Conservation (phyloP, 176 grass and related monocot genomes). For the Neostapfia colusana region DNA sequence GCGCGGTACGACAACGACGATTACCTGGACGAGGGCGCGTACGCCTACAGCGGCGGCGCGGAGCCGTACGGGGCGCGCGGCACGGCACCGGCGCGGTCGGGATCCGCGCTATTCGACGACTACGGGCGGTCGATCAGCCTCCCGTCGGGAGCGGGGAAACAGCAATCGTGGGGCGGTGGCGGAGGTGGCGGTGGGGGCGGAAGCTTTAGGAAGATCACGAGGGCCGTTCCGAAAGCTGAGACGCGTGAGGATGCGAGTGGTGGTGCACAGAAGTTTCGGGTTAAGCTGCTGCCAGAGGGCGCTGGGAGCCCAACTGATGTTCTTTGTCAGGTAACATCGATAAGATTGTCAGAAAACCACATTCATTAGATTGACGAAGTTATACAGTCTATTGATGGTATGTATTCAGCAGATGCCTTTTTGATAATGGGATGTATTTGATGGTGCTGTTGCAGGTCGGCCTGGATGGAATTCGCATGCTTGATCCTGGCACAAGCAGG, state of each 20-base stretch:
- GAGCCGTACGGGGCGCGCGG: constrained; percentile 80
- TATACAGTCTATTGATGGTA: background rate
- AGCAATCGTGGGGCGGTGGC: constrained; percentile 22
- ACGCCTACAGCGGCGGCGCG: constrained; percentile 57
- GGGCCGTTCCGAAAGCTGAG: constrained; percentile 81
- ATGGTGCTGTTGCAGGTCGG: constrained; percentile 65
- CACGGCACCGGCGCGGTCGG: constrained; percentile 65
- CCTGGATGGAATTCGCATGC: constrained; percentile 98
- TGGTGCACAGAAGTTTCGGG: constrained; percentile 89
- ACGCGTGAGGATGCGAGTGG: constrained; percentile 64
- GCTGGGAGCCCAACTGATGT: constrained; percentile 76
- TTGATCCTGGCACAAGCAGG: constrained; percentile 85
- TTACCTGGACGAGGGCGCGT: constrained; percentile 64
- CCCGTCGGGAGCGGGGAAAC: constrained; percentile 44
- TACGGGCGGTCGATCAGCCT: constrained; percentile 82
- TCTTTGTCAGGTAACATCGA: constrained; percentile 79
- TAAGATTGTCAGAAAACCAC: background rate
- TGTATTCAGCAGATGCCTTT: background rate
- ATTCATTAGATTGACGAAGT: background rate
- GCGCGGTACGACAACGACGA: constrained; percentile 27
- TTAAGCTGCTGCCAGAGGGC: constrained; percentile 85
- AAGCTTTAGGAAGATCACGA: constrained; percentile 64
- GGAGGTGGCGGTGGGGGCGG: constrained; percentile 21
- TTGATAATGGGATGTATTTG: background rate
- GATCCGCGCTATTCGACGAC: constrained; percentile 81